These are phyloP conservation scores for Onygenales sp. DNA, from an alignment of 2,329 filamentous ascomycete genomes.

Conservation along the genomic window DNA sequence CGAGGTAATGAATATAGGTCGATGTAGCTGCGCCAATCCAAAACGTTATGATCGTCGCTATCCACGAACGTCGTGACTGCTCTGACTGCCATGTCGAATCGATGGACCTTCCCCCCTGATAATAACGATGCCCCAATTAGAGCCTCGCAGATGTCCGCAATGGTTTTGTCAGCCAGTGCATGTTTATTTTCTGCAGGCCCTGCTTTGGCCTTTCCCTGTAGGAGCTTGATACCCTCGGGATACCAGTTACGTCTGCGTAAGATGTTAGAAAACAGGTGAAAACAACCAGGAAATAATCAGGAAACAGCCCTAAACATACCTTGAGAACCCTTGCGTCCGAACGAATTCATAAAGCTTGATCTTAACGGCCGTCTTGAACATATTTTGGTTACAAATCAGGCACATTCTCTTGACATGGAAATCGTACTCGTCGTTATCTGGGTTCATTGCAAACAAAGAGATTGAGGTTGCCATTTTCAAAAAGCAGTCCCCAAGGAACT, in stretches of 20 bases:
- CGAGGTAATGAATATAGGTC: constrained; percentile 56
- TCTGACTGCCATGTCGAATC: constrained; percentile 52
- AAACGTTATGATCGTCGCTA: constrained; percentile 59
- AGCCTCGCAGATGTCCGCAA: constrained; percentile 91
- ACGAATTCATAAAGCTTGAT: constrained; percentile 63
- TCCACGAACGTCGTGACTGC: constrained; percentile 54
- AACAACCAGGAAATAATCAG: background rate
- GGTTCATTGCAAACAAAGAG: constrained; percentile 66
- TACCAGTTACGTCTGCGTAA: constrained; percentile 66
- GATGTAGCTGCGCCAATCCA: constrained; percentile 63
- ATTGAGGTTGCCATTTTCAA: constrained; percentile 95
- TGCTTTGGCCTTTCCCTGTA: constrained; percentile 56
- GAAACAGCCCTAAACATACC: constrained; percentile 30
- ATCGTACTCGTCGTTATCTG: constrained; percentile 70
- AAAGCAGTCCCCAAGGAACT: constrained; percentile 89
- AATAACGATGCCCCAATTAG: constrained; percentile 77
- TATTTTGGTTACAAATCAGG: constrained; percentile 81
- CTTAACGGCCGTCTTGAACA: constrained; percentile 66
- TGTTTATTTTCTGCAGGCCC: constrained; percentile 43
- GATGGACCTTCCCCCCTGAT: constrained; percentile 37
- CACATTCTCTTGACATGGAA: constrained; percentile 88
- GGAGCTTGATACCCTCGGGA: constrained; percentile 64
- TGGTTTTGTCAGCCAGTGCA: constrained; percentile 71
- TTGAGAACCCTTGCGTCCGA: constrained; percentile 71
- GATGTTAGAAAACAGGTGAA: constrained; percentile 4